Conservation (phyloP, 2,329 filamentous ascomycete genomes). For the Diaporthe helianthi region DNA sequence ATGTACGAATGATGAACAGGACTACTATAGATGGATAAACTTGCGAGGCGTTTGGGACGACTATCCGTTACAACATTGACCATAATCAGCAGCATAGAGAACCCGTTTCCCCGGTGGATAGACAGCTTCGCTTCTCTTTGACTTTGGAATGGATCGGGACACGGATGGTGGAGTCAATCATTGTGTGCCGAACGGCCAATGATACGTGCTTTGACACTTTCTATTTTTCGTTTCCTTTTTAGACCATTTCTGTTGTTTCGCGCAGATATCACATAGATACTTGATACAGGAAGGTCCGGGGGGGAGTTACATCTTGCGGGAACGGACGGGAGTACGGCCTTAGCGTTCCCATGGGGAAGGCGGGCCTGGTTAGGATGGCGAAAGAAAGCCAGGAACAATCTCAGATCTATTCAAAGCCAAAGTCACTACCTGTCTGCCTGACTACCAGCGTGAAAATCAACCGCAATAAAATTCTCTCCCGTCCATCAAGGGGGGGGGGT, state of each 20-base stretch:
- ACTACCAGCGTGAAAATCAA: neutral
- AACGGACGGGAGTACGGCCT: neutral
- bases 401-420: conserved; percentile 17
- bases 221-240: conserved; percentile 3
- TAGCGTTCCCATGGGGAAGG: neutral
- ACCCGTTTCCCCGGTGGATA: conserved; percentile 27
- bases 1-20: conserved; percentile 34
- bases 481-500: neutral
- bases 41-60: conserved; percentile 35
- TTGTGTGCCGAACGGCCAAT: neutral
- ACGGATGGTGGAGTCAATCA: neutral
- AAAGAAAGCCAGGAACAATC: conserved; percentile 20
- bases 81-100: conserved; percentile 29
- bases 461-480: conserved; percentile 1
- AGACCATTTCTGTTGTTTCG: conserved; percentile 2
- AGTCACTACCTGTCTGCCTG: neutral
- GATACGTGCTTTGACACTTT: conserved; percentile 3
- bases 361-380: conserved; percentile 1
- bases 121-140: conserved; percentile 16
- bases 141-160: conserved; percentile 7
- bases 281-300: conserved; percentile 5
- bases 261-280: conserved; percentile 14
- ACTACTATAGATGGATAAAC: conserved; percentile 35
- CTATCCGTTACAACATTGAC: conserved; percentile 29
- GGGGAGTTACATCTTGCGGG: neutral